These are phyloP conservation scores for Yamadazyma spencermartinsiae DNA, from an alignment of 1,139 yeast genomes.

Conservation along the genomic window DNA sequence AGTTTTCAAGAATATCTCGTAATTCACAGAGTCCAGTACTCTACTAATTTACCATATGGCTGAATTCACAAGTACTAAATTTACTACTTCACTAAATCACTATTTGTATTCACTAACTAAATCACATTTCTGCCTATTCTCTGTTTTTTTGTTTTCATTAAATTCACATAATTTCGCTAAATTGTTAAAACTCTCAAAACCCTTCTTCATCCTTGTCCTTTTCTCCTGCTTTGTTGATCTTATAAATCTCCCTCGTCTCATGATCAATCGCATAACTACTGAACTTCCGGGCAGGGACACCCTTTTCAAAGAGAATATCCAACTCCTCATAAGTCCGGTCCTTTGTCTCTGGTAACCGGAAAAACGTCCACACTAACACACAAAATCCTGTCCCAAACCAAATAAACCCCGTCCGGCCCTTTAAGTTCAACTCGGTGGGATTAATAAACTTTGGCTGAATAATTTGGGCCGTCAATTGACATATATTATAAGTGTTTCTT, in stretches of 20 bases:
- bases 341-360: constrained; percentile 58
- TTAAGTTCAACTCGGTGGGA: constrained; percentile 55
- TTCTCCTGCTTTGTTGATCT: not conserved
- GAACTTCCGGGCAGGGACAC: constrained; percentile 45
- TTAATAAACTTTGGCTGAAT: constrained; percentile 59
- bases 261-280: constrained; percentile 10
- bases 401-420: constrained; percentile 57
- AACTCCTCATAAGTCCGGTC: constrained; percentile 59
- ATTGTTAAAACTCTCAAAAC: too few relatives aligned
- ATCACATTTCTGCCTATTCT: too few relatives aligned
- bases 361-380: constrained; percentile 44
- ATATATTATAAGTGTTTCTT: constrained; percentile 45
- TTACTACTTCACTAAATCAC: too few relatives aligned
- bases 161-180: too few relatives aligned
- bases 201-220: not conserved
- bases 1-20: too few relatives aligned
- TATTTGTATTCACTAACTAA: too few relatives aligned
- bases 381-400: constrained; percentile 51
- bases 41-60: too few relatives aligned
- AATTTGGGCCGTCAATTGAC: constrained; percentile 42
- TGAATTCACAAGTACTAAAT: too few relatives aligned
- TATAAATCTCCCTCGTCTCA: constrained; percentile 9
- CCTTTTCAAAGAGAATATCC: constrained; percentile 48
- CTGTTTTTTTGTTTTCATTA: too few relatives aligned
- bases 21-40: too few relatives aligned